These are phyloP conservation scores for Ganoderma resinaceum DNA, from an alignment of 1,284 basidiomycete species.

Conservation along the genomic window DNA sequence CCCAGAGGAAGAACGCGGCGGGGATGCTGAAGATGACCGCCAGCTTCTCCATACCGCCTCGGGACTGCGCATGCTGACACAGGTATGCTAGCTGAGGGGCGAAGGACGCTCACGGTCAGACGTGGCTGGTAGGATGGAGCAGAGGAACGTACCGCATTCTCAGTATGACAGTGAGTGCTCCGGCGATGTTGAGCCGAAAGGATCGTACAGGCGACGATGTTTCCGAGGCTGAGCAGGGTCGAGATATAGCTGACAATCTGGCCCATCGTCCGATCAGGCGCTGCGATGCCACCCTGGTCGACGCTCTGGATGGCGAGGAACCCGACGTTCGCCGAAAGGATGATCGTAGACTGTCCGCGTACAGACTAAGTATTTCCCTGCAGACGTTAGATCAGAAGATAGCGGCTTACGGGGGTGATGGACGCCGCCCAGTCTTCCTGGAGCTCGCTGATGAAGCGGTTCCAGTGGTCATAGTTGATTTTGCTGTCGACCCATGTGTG, in stretches of 20 bases:
- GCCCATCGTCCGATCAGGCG: conserved; percentile 24
- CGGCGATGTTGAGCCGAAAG: conserved; percentile 34
- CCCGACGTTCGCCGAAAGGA: conserved; percentile 49
- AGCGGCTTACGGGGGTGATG: conserved; percentile 40
- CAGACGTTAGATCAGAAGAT: background rate
- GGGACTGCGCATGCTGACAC: conserved; percentile 8
- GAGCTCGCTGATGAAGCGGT: conserved; percentile 32
- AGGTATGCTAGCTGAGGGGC: conserved; percentile 27
- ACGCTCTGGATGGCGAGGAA: conserved; percentile 49
- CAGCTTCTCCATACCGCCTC: conserved; percentile 29
- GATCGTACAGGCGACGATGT: conserved; percentile 35
- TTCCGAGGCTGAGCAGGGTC: conserved; percentile 35
- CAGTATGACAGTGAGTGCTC: conserved; percentile 15
- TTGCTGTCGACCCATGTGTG: conserved; percentile 36
- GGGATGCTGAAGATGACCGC: conserved; percentile 39
- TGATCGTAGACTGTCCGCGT: conserved; percentile 45
- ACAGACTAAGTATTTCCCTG: background rate
- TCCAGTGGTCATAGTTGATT: conserved; percentile 37
- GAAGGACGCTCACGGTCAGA: background rate
- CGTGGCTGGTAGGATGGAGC: background rate
- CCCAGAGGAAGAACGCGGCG: conserved; percentile 38
- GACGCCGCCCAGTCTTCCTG: conserved; percentile 38
- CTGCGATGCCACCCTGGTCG: conserved; percentile 22
- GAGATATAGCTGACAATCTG: conserved; percentile 40
- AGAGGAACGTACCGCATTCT: conserved; percentile 28